Conservation (phyloP, 108 stramenopile species). For the Epithemia pelagica region DNA sequence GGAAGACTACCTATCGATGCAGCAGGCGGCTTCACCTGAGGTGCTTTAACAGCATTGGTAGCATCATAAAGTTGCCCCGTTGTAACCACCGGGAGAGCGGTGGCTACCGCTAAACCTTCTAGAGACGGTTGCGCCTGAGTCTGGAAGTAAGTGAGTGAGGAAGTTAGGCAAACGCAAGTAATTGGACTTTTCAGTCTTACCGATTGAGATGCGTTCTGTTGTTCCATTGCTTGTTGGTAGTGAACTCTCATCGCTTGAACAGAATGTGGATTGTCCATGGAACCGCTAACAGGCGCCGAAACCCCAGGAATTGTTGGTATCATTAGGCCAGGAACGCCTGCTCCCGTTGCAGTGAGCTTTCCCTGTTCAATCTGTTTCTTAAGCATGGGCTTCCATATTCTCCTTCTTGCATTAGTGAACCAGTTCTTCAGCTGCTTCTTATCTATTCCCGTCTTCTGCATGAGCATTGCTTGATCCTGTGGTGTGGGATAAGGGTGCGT, state of each 20-base stretch:
- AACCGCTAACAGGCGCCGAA: conserved; percentile 1
- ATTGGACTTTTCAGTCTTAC: not conserved
- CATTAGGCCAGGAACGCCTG: conserved; percentile 43
- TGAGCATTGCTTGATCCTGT: conserved; percentile 85
- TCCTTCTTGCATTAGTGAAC: conserved; percentile 91
- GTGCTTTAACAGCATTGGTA: not conserved
- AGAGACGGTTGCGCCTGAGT: not conserved
- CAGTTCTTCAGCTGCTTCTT: conserved; percentile 95
- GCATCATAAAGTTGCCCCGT: not conserved
- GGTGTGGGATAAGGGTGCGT: conserved; percentile 90
- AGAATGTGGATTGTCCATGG: conserved; percentile 21
- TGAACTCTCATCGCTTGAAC: conserved; percentile 23
- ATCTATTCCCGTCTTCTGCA: conserved; percentile 92
- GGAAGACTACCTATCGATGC: conserved; percentile 34
- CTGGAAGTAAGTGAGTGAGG: not conserved
- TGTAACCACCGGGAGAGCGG: not conserved
- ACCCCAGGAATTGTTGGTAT: conserved; percentile 28
- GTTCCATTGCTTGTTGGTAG: conserved; percentile 37
- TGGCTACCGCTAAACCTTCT: conserved; percentile 20
- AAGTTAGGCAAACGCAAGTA: no score
- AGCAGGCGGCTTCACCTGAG: conserved; percentile 15
- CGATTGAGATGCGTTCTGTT: not conserved
- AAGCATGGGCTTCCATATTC: conserved; percentile 95
- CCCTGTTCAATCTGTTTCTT: conserved; percentile 88
- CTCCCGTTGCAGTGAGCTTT: conserved; percentile 54